Evolutionary conservation across 495 filamentous ascomycete species (phyloP).

Genomic region (Hypoxylon fuscum): DNA sequence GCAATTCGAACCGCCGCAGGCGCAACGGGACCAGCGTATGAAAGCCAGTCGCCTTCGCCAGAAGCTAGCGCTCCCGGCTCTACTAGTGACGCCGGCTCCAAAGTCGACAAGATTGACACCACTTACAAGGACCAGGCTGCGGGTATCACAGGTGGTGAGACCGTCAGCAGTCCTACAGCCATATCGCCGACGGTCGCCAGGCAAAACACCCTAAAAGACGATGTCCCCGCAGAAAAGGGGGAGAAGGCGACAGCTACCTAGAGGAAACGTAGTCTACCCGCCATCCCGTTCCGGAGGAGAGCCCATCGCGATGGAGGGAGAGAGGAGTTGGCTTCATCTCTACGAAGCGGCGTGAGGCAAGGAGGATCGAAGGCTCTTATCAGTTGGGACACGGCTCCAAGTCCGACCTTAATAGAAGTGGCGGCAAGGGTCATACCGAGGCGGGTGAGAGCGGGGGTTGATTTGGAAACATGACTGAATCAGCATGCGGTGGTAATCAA

Average conservation of each 20-base stretch:
- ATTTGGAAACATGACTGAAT: constrained; percentile 15
- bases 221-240: constrained; percentile 29
- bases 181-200: constrained; percentile 39
- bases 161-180: constrained; percentile 47
- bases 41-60: constrained; percentile 40
- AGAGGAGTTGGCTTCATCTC: neutral
- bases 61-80: constrained; percentile 17
- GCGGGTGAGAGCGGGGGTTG: constrained; percentile 8
- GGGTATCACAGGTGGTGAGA: constrained; percentile 48
- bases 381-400: neutral
- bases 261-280: constrained; percentile 17
- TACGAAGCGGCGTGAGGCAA: no score
- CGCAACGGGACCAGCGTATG: constrained; percentile 45
- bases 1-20: constrained; percentile 64
- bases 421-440: neutral
- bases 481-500: constrained; percentile 24
- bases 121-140: constrained; percentile 48
- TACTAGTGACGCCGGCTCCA: constrained; percentile 18
- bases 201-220: constrained; percentile 24
- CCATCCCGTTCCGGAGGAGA: constrained; percentile 1
- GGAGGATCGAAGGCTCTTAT: no score
- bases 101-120: constrained; percentile 31
- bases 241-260: constrained; percentile 41
- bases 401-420: neutral
- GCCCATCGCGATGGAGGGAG: constrained; percentile 2